phyloP scores from a whole-genome alignment of 306 rosid species.

The Vigna unguiculata region DNA sequence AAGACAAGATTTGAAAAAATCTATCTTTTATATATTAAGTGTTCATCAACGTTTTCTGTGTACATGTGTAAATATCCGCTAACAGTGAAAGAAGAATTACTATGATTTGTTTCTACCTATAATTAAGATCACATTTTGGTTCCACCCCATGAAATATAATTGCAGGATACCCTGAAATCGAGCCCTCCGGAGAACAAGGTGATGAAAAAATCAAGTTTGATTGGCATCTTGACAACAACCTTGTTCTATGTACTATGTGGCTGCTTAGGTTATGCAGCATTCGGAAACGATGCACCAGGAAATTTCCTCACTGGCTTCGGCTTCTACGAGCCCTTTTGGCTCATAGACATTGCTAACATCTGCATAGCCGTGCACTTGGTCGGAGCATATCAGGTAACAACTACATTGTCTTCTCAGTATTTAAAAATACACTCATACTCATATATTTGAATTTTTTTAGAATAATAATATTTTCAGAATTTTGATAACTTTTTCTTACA shows the following conservation, averaged over 20 bases:
- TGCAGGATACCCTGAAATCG: conserved; percentile 88
- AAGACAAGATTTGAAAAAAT: background rate
- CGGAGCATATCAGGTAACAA: conserved; percentile 89
- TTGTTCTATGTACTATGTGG: conserved; percentile 87
- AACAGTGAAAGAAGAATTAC: too few species aligned
- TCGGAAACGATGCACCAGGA: conserved; percentile 92
- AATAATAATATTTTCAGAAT: too few species aligned
- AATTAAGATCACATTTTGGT: background rate
- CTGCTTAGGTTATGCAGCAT: conserved; percentile 89
- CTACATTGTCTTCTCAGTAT: too few species aligned
- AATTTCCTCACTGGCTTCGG: conserved; percentile 99
- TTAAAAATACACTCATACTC: too few species aligned
- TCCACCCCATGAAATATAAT: conserved; percentile 5
- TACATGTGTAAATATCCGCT: too few species aligned
- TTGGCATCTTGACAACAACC: conserved; percentile 82
- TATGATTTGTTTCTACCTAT: too few species aligned
- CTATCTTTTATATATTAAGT: background rate
- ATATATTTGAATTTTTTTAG: too few species aligned
- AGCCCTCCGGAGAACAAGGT: conserved; percentile 86
- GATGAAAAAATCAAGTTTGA: conserved; percentile 85
- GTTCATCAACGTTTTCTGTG: too few species aligned
- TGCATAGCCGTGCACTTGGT: conserved; percentile 89
- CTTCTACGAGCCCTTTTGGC: conserved; percentile 98
- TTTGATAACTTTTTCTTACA: too few species aligned
- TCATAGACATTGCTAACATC: conserved; percentile 83